Percentiles rank a stretch among this genome's conserved stretches.
These are phyloP conservation scores for Dunaliella sp. DNA, from an alignment of 139 green algal species.

Conservation along the genomic window DNA sequence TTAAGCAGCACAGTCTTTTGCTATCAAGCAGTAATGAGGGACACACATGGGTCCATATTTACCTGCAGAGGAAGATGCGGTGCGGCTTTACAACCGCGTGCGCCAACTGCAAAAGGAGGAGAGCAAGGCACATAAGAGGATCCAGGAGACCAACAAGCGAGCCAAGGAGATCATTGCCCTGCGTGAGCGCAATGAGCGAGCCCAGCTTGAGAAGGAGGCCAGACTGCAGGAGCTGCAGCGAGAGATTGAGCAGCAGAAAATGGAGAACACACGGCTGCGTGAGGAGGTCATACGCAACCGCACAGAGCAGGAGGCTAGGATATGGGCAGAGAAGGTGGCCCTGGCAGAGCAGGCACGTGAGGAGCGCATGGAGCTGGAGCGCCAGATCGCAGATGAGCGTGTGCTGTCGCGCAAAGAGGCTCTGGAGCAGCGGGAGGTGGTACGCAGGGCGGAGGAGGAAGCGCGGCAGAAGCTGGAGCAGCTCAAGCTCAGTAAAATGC, in stretches of 20 bases:
- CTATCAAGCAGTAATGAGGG: too few species aligned
- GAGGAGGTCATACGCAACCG: conserved; percentile 42
- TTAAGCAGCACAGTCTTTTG: too few species aligned
- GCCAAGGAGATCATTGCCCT: conserved; percentile 54
- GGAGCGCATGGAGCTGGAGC: conserved; percentile 55
- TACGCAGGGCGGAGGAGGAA: conserved; percentile 52
- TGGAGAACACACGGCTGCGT: conserved; percentile 50
- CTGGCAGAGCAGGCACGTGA: conserved; percentile 54
- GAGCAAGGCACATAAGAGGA: conserved; percentile 57
- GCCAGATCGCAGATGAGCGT: conserved; percentile 46
- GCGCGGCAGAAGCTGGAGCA: conserved; percentile 45
- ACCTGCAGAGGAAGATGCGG: conserved; percentile 60
- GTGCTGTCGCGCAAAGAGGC: conserved; percentile 54
- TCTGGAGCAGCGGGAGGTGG: conserved; percentile 62
- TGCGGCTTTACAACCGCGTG: conserved; percentile 69
- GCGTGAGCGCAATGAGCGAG: conserved; percentile 54
- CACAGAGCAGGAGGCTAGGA: conserved; percentile 52
- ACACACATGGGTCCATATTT: too few species aligned
- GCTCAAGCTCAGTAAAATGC: conserved; percentile 44
- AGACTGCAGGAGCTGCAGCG: conserved; percentile 38
- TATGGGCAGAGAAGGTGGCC: conserved; percentile 41
- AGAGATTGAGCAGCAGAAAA: conserved; percentile 50
- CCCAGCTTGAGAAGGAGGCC: conserved; percentile 51
- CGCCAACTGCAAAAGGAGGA: conserved; percentile 73
- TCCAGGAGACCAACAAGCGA: conserved; percentile 62